Base-by-base conservation (phyloP, 768 basidiomycete genomes). In the Phlebiopsis gigantea region DNA sequence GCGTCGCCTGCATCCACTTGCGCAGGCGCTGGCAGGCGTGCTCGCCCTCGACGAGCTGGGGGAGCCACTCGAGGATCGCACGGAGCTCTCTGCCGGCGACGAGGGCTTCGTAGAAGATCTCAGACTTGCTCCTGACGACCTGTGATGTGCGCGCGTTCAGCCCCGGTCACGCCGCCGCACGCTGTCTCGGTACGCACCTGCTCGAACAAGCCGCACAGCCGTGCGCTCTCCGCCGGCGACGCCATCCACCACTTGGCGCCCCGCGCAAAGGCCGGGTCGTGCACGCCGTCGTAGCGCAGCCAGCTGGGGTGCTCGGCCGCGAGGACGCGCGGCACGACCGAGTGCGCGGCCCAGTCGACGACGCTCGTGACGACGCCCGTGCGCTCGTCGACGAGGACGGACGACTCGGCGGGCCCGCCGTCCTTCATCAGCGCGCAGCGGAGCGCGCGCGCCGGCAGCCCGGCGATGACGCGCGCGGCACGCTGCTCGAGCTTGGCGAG, bases 301-400 rank as follows among this genome's bases (percentile, higher is more conserved):
- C 66, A 69, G 1, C 30, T 17, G 5, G 68, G 68, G 48, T 66
- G 62, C n/a, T 58, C 34, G 22, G 61, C 68, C 5, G 62, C 68
- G 4, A 68, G 54, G 1, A 61, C 60, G 10, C 62, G 62, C 21
- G 68, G 67, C 2, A 53, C 29, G 5, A 63, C 46, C 6, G 55
- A 46, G 45, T 68, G 65, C 17, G 45, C 51, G 2, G 62, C 64
- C 68, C 67, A 69, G 41, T 65, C 67, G 7, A 66, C 44, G 29
- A 67, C 30, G 10, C 57, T 62, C 21, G 61, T 57, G 24, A 69
- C 50, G 43, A 4, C 45, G 22, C 4, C 66, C 61, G 24, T 54
- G 52, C 8, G 19, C 22, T n/a, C 54, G 46, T 62, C 56, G 17
- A 64, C 31, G 41, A 65, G 44, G 10, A 68, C 19, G 53, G 65